Conservation (phyloP, 768 basidiomycete genomes). For the Piloderma croceum region DNA sequence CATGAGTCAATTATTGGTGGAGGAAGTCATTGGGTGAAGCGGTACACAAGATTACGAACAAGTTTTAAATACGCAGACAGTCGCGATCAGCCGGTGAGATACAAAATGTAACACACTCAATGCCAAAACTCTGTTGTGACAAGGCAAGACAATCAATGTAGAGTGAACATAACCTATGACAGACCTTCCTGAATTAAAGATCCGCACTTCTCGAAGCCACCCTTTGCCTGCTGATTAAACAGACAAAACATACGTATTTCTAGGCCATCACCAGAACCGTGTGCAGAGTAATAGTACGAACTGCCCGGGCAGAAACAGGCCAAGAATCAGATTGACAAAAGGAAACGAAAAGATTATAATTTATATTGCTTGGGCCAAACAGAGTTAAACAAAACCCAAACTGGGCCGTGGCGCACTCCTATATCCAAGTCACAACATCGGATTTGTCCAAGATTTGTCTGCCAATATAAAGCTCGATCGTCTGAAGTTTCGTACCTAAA, state of each 20-base stretch:
- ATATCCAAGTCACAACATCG: slow-evolving; percentile 1
- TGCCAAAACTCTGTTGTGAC: too few relatives aligned
- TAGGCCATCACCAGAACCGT: slow-evolving; percentile 84
- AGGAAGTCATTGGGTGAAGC: too few relatives aligned
- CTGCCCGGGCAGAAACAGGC: slow-evolving; percentile 81
- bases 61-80: too few relatives aligned
- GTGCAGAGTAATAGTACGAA: slow-evolving; percentile 53
- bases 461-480: not conserved
- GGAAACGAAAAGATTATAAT: slow-evolving; percentile 5
- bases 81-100: too few relatives aligned
- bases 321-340: slow-evolving; percentile 16
- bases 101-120: too few relatives aligned
- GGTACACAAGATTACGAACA: too few relatives aligned
- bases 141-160: too few relatives aligned
- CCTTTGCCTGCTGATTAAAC: slow-evolving; percentile 54
- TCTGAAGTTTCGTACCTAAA: not conserved
- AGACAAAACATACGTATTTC: slow-evolving; percentile 40
- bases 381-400: slow-evolving; percentile 19
- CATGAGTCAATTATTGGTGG: too few relatives aligned
- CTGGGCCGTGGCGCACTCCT: slow-evolving; percentile 6
- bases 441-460: slow-evolving; percentile 3
- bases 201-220: slow-evolving; percentile 40
- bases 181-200: slow-evolving; percentile 23
- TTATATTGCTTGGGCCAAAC: slow-evolving; percentile 18
- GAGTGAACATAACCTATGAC: too few relatives aligned